A percentile compares a stretch with the other conserved stretches of the same genome.
phyloP scores from a whole-genome alignment of 2,329 filamentous ascomycete species.

The Alternaria angustiovoidea region DNA sequence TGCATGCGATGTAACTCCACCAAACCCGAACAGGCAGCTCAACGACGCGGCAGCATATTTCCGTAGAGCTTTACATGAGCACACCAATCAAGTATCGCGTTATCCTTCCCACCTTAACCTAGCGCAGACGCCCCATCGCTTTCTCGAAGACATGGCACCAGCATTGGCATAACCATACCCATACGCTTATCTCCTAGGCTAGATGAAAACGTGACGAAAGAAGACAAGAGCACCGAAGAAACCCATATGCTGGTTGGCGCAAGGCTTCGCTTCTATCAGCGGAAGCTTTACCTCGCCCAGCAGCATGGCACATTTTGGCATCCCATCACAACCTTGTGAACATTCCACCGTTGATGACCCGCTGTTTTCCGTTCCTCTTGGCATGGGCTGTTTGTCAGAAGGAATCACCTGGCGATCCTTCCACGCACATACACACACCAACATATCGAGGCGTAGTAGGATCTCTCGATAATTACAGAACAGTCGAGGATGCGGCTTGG shows the following conservation, averaged over 20 bases:
- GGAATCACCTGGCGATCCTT: not conserved
- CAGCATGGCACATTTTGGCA: constrained; percentile 2
- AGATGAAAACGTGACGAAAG: constrained; percentile 2
- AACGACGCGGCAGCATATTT: constrained; percentile 3
- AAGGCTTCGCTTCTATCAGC: constrained; percentile 11
- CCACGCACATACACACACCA: not conserved
- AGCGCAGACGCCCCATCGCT: not conserved
- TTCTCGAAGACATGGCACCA: constrained; percentile 5
- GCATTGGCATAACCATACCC: not conserved
- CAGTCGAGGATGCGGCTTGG: not conserved
- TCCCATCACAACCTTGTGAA: not conserved
- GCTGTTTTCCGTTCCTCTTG: constrained; percentile 8
- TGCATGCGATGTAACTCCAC: constrained; percentile 13
- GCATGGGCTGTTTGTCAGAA: constrained; percentile 1
- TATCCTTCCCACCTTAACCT: constrained; percentile 1
- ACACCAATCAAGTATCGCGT: not conserved
- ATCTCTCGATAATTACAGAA: not conserved
- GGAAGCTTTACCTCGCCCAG: constrained; percentile 14
- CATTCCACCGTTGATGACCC: not conserved
- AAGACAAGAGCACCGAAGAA: constrained; percentile 12
- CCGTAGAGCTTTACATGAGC: not conserved
- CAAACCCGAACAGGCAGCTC: constrained; percentile 31
- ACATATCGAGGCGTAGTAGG: not conserved
- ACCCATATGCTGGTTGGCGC: not conserved
- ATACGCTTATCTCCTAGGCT: constrained; percentile 5